A percentile compares a stretch with the other conserved stretches of the same genome.
Conservation (phyloP, 208 protist species). For the Ichthyophonus hoferi region DNA sequence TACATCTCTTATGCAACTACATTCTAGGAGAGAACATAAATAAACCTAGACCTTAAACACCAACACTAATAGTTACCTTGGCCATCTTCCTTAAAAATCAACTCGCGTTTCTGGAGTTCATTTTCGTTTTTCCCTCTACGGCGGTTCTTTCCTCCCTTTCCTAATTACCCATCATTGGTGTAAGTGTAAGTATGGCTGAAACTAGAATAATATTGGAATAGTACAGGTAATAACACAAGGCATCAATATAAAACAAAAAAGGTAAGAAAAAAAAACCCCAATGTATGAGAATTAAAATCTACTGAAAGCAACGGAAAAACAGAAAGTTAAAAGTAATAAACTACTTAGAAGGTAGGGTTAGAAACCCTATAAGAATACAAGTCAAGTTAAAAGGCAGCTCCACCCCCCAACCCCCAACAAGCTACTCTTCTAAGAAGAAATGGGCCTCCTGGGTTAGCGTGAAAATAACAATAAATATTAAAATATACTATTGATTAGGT, state of each 20-base stretch:
- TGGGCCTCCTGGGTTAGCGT: too few species aligned
- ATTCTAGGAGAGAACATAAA: not conserved
- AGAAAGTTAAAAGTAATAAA: too few species aligned
- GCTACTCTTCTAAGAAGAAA: too few species aligned
- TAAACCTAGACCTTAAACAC: not conserved
- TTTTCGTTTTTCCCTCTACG: constrained; percentile 90
- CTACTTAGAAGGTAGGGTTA: too few species aligned
- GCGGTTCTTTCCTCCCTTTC: constrained; percentile 90
- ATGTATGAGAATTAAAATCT: too few species aligned
- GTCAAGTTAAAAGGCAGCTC: too few species aligned
- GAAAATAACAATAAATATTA: too few species aligned
- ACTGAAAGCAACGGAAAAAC: too few species aligned
- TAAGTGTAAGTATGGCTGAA: not conserved
- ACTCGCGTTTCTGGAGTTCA: constrained; percentile 81
- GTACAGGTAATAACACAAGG: not conserved
- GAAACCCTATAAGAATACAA: too few species aligned
- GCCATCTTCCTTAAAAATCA: constrained; percentile 87
- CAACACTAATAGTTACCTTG: constrained; percentile 65
- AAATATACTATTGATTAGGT: too few species aligned
- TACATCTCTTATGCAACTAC: not conserved
- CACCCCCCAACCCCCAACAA: too few species aligned
- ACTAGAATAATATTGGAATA: not conserved
- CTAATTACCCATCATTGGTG: constrained; percentile 39
- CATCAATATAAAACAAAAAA: not conserved
- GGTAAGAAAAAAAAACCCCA: not conserved